A percentile compares a stretch with the other conserved stretches of the same genome.
Conservation (phyloP, 176 grass and related monocot genomes). For the Dendrocalamus sinicus region DNA sequence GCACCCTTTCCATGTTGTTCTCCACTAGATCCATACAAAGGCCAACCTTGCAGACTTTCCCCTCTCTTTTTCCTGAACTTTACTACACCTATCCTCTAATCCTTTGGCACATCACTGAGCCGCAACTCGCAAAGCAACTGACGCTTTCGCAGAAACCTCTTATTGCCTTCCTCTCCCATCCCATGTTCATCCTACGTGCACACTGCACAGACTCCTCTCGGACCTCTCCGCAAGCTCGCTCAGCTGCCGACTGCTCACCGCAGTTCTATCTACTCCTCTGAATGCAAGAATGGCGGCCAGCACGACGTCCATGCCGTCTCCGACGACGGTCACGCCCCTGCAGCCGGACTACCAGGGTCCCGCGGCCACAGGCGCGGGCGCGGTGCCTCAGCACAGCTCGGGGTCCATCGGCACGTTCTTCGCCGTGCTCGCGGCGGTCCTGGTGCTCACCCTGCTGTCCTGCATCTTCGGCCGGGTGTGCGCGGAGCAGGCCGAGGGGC, state of each 20-base stretch:
- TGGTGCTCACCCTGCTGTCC: constrained; percentile 72
- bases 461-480: constrained; percentile 79
- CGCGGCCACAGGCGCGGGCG: background rate
- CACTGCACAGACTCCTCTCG: too few relatives aligned
- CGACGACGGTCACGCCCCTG: constrained; percentile 39
- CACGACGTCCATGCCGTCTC: constrained; percentile 45
- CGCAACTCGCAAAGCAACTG: constrained; percentile 34
- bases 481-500: constrained; percentile 48
- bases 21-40: constrained; percentile 61
- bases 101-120: constrained; percentile 15
- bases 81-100: constrained; percentile 26
- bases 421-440: constrained; percentile 63
- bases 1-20: constrained; percentile 52
- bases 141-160: constrained; percentile 29
- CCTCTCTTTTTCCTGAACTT: constrained; percentile 26
- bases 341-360: constrained; percentile 54
- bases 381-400: constrained; percentile 14
- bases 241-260: background rate
- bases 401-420: constrained; percentile 75
- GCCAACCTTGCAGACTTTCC: constrained; percentile 34
- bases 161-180: constrained; percentile 1
- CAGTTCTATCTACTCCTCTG: background rate
- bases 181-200: constrained; percentile 19
- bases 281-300: constrained; percentile 51
- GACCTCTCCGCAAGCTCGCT: background rate